phyloP scores from a whole-genome alignment of 176 grass and related monocot species.

The Alloteropsis semialata region DNA sequence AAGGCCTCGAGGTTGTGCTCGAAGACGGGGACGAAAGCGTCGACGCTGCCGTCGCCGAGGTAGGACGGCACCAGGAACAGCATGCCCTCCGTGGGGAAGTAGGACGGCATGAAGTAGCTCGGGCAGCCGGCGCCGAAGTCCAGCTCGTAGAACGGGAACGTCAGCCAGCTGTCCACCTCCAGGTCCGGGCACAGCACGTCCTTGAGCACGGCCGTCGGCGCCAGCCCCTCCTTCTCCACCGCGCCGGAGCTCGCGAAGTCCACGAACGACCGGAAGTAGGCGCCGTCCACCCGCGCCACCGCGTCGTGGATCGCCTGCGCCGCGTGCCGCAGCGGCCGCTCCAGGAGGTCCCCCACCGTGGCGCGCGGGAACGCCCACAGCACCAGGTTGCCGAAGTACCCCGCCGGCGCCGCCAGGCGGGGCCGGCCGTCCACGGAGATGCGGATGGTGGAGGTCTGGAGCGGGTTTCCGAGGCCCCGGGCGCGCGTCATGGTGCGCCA shows the following conservation, averaged over 20 bases:
- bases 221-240: conserved; percentile 43
- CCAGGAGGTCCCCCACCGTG: conserved; percentile 35
- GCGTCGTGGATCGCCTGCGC: conserved; percentile 54
- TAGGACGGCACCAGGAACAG: conserved; percentile 57
- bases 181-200: conserved; percentile 59
- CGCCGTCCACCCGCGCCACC: conserved; percentile 49
- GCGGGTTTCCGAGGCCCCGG: conserved; percentile 23
- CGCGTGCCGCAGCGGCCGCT: conserved; percentile 38
- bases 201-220: conserved; percentile 32
- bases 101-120: conserved; percentile 72
- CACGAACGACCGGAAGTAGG: conserved; percentile 73
- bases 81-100: conserved; percentile 67
- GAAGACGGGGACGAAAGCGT: conserved; percentile 72
- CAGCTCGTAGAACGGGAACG: conserved; percentile 73
- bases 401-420: conserved; percentile 37
- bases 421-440: conserved; percentile 64
- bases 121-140: conserved; percentile 72
- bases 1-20: conserved; percentile 53
- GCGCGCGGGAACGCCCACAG: conserved; percentile 69
- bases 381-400: conserved; percentile 61
- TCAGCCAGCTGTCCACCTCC: conserved; percentile 78
- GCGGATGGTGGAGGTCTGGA: conserved; percentile 24
- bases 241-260: conserved; percentile 63
- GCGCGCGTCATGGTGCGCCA: conserved; percentile 53
- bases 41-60: conserved; percentile 69